These are phyloP conservation scores for Simmondsia chinensis DNA, from an alignment of 148 eudicot species.

Conservation along the genomic window DNA sequence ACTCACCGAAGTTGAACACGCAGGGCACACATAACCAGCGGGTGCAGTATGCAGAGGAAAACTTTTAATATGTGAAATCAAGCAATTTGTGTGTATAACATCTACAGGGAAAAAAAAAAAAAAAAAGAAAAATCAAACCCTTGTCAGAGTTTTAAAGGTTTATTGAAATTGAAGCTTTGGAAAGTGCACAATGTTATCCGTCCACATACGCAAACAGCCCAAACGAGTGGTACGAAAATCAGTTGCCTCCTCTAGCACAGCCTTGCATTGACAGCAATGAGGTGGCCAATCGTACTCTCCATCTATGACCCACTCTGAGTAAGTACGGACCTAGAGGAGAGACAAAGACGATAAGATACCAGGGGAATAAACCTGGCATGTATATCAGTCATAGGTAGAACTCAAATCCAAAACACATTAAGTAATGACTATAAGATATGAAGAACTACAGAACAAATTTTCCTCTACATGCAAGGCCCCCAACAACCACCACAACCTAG, in stretches of 20 bases:
- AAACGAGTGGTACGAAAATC: constrained; percentile 52
- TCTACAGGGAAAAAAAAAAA: constrained; percentile 40
- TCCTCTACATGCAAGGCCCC: too few relatives aligned
- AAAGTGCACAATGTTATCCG: too few relatives aligned
- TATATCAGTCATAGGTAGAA: too few relatives aligned
- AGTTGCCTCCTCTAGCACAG: constrained; percentile 33
- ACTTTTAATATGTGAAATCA: constrained; percentile 52
- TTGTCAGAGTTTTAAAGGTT: too few relatives aligned
- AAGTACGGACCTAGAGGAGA: constrained; percentile 38
- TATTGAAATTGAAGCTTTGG: too few relatives aligned
- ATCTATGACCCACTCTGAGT: constrained; percentile 83
- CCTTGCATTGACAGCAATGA: constrained; percentile 52
- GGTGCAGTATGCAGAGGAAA: constrained; percentile 71
- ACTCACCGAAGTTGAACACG: constrained; percentile 55
- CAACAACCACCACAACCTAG: too few relatives aligned
- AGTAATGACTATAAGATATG: too few relatives aligned
- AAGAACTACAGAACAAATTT: too few relatives aligned
- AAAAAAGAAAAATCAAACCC: background rate
- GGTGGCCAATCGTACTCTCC: constrained; percentile 82
- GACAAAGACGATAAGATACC: background rate
- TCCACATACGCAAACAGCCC: constrained; percentile 80
- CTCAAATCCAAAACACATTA: too few relatives aligned
- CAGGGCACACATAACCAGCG: constrained; percentile 64
- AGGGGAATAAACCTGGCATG: background rate
- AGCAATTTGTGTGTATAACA: constrained; percentile 58